Conservation (phyloP, 805 yeast genomes). For the Kluyveromyces siamensis region DNA sequence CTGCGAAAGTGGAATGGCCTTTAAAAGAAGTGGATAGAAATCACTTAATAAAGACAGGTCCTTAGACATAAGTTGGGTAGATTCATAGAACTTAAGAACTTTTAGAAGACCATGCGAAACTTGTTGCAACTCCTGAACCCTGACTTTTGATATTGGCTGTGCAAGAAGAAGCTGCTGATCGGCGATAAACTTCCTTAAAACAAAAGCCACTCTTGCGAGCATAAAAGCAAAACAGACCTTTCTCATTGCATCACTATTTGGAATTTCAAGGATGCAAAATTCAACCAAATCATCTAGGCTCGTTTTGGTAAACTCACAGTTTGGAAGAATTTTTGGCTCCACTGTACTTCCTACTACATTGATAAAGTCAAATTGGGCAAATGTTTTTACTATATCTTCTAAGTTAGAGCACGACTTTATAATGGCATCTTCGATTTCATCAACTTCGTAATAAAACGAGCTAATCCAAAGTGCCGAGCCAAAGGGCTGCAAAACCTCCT, state of each 20-base stretch:
- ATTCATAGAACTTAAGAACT: constrained; percentile 13
- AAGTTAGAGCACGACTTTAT: constrained; percentile 23
- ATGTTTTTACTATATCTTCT: constrained; percentile 29
- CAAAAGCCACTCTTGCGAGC: constrained; percentile 48
- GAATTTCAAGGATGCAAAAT: constrained; percentile 27
- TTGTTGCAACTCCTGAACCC: constrained; percentile 49
- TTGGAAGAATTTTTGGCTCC: constrained; percentile 34
- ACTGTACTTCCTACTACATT: constrained; percentile 58
- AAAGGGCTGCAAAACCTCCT: constrained; percentile 33
- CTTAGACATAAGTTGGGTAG: neutral
- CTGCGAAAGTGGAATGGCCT: constrained; percentile 27
- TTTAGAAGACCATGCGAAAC: constrained; percentile 37
- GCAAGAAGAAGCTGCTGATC: constrained; percentile 50
- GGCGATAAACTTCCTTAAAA: constrained; percentile 53
- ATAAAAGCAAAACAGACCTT: constrained; percentile 37
- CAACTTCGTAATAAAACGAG: constrained; percentile 52
- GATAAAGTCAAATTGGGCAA: constrained; percentile 37
- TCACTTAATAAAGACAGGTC: constrained; percentile 10
- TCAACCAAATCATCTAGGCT: constrained; percentile 49
- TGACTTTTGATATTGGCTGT: constrained; percentile 60
- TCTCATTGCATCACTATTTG: constrained; percentile 13
- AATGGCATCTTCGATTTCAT: constrained; percentile 40
- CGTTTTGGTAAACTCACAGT: constrained; percentile 39
- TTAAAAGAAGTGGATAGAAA: constrained; percentile 23
- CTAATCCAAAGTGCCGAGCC: constrained; percentile 44